Evolutionary conservation across 208 protist genomes (phyloP).

Genomic region (Leishmania gerbilli): DNA sequence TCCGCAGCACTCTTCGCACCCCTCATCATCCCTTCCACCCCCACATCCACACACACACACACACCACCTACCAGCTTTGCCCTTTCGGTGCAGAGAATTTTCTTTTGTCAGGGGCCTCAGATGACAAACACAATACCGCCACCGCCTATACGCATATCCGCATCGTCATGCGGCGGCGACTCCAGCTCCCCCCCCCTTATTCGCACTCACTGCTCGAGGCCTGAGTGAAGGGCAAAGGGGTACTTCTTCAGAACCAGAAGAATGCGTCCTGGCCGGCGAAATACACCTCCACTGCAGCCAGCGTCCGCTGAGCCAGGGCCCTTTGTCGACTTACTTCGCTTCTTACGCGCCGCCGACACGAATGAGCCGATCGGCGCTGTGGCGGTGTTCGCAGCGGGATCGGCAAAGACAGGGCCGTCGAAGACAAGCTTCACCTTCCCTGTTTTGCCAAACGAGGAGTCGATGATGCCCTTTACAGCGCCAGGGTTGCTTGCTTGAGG

Average conservation of each 20-base stretch:
- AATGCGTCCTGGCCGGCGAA: constrained; percentile 37
- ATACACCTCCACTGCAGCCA: background rate
- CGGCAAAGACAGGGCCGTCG: constrained; percentile 46
- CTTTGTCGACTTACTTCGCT: constrained; percentile 22
- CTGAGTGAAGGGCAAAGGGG: constrained; percentile 54
- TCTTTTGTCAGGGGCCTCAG: background rate
- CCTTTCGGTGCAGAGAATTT: background rate
- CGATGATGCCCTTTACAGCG: constrained; percentile 47
- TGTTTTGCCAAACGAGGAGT: constrained; percentile 82
- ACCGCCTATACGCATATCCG: background rate
- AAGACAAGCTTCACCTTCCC: constrained; percentile 82
- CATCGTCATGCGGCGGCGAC: no score
- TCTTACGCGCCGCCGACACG: background rate
- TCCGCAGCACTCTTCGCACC: background rate
- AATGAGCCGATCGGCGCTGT: background rate
- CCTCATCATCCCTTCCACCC: background rate
- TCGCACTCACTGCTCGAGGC: constrained; percentile 47
- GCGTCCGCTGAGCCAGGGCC: background rate
- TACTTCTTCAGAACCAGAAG: constrained; percentile 68
- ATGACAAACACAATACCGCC: background rate
- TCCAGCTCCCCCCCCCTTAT: background rate
- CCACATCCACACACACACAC: no score
- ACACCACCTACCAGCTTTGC: background rate
- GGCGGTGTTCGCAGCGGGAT: background rate
- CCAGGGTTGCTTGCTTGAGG: background rate